A percentile compares a stretch with the other conserved stretches of the same genome.
These are phyloP conservation scores for Tagetes patula DNA, from an alignment of 129 eudicot genomes.

Conservation along the genomic window DNA sequence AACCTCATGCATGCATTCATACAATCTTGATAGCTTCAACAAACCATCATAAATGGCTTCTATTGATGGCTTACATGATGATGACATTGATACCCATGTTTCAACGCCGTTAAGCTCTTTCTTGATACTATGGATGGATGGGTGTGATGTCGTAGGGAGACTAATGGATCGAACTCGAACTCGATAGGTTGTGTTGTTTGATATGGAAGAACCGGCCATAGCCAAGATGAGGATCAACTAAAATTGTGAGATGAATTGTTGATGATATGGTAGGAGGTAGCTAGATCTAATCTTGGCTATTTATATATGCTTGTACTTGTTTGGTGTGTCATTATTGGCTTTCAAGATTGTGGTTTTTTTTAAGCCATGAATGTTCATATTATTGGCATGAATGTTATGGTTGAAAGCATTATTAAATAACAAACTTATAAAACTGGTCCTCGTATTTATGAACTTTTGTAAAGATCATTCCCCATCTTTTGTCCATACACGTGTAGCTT, in stretches of 20 bases:
- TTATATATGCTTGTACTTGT: background rate
- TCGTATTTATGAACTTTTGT: background rate
- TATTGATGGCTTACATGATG: conserved; percentile 8
- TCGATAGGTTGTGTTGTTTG: conserved; percentile 2
- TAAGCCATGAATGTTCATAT: conserved; percentile 8
- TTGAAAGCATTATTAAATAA: background rate
- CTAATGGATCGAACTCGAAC: conserved; percentile 35
- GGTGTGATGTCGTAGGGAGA: conserved; percentile 40
- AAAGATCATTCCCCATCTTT: background rate
- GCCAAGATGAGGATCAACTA: conserved; percentile 1
- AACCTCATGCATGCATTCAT: conserved; percentile 32
- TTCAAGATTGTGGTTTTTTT: conserved; percentile 7
- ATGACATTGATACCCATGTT: background rate
- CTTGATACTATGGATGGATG: conserved; percentile 26
- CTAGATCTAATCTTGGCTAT: conserved; percentile 1
- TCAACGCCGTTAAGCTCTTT: conserved; percentile 35
- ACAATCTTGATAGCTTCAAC: conserved; percentile 27
- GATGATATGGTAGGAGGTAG: conserved; percentile 19
- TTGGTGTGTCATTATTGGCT: conserved; percentile 26
- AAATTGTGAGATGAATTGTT: conserved; percentile 20
- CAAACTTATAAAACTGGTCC: conserved; percentile 3
- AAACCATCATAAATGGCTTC: conserved; percentile 25
- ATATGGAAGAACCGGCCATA: conserved; percentile 29
- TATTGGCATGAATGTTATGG: conserved; percentile 22
- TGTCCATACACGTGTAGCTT: background rate